phyloP scores from a whole-genome alignment of 257 asterid genomes.

The Fraxinus anomala region DNA sequence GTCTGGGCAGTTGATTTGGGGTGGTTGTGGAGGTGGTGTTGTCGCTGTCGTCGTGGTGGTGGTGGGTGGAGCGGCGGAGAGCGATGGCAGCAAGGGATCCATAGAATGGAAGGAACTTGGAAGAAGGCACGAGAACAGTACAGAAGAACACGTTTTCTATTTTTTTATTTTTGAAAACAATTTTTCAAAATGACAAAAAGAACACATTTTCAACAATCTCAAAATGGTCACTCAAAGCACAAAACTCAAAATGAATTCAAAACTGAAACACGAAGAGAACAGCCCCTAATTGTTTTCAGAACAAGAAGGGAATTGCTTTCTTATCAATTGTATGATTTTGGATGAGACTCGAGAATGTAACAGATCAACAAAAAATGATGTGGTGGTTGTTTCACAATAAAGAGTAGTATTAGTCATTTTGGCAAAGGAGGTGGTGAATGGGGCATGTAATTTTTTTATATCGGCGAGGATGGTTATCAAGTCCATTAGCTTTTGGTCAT shows the following conservation, averaged over 20 bases:
- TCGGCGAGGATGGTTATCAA: not conserved
- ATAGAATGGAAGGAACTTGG: slow-evolving; percentile 27
- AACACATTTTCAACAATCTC: too few species aligned
- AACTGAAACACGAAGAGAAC: too few species aligned
- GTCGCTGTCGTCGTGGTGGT: slow-evolving; percentile 32
- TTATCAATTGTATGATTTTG: not conserved
- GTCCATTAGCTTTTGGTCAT: too few species aligned
- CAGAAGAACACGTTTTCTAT: not conserved
- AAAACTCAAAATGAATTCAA: too few species aligned
- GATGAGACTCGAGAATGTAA: not conserved
- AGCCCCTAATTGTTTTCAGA: not conserved
- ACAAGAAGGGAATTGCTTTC: not conserved
- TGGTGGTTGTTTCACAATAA: not conserved
- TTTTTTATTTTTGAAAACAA: too few species aligned
- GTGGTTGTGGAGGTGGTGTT: not conserved
- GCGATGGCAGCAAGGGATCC: slow-evolving; percentile 64
- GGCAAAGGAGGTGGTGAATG: not conserved
- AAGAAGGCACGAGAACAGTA: not conserved
- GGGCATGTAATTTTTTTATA: not conserved
- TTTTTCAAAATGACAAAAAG: too few species aligned
- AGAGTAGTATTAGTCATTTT: not conserved
- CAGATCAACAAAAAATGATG: too few species aligned
- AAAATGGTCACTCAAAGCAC: too few species aligned
- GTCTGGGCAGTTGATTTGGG: slow-evolving; percentile 36
- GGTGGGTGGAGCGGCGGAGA: slow-evolving; percentile 39